phyloP scores from a whole-genome alignment of 1,284 basidiomycete genomes.

The Cerioporus squamosus region DNA sequence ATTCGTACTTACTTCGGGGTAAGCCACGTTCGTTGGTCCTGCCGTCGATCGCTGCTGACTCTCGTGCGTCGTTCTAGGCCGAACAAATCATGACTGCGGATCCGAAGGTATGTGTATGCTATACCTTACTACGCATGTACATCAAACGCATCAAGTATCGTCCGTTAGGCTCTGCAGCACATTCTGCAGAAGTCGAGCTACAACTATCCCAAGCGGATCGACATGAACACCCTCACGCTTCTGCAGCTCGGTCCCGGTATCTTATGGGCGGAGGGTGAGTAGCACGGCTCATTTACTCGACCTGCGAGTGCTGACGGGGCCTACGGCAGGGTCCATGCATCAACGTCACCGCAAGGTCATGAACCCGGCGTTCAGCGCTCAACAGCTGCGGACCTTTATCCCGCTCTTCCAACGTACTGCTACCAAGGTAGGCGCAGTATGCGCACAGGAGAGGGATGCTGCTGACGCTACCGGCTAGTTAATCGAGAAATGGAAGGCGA shows the following conservation, averaged over 20 bases:
- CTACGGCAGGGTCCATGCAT: constrained; percentile 40
- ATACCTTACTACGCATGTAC: no score
- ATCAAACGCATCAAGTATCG: not conserved
- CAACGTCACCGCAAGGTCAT: constrained; percentile 43
- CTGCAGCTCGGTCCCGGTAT: constrained; percentile 25
- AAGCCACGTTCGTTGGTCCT: not conserved
- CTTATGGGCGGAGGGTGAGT: constrained; percentile 19
- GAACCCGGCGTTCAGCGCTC: constrained; percentile 43
- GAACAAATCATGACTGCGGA: constrained; percentile 18
- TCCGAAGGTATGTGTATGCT: constrained; percentile 11
- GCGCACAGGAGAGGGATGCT: no score
- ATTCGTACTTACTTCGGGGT: constrained; percentile 22
- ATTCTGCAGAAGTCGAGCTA: constrained; percentile 33
- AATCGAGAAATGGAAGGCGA: not conserved
- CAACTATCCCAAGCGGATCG: constrained; percentile 25
- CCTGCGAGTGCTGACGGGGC: not conserved
- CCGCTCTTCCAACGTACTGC: constrained; percentile 49
- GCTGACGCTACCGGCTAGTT: not conserved
- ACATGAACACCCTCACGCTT: constrained; percentile 12
- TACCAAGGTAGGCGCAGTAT: constrained; percentile 36
- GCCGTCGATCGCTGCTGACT: not conserved
- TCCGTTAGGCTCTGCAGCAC: constrained; percentile 30
- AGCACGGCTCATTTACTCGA: no score
- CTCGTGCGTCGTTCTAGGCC: not conserved
- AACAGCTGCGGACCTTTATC: constrained; percentile 48